phyloP scores from a whole-genome alignment of 805 yeast species.

The Cyberlindnera sargentensis region DNA sequence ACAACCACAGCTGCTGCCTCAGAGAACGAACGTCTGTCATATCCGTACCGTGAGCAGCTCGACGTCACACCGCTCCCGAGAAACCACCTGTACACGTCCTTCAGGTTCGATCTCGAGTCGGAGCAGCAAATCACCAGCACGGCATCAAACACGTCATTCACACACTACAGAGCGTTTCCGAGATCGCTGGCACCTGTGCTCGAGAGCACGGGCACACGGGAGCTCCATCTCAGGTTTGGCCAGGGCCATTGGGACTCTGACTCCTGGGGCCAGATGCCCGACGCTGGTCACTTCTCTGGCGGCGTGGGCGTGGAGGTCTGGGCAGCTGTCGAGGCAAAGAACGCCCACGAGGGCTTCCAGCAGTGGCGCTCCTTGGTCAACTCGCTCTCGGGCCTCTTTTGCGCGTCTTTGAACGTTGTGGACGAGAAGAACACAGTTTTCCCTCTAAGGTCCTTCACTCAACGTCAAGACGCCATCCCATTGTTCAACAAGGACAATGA shows the following conservation, averaged over 20 bases:
- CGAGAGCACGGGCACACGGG: constrained; percentile 57
- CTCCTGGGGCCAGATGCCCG: constrained; percentile 78
- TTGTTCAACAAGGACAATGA: constrained; percentile 28
- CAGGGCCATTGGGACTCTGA: constrained; percentile 96
- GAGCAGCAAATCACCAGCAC: constrained; percentile 26
- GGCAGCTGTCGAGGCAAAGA: constrained; percentile 69
- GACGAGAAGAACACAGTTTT: constrained; percentile 72
- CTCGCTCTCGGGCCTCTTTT: constrained; percentile 81
- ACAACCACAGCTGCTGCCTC: neutral
- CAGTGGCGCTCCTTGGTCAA: constrained; percentile 71
- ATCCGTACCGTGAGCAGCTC: constrained; percentile 55
- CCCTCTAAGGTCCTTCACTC: constrained; percentile 38
- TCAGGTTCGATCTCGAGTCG: constrained; percentile 60
- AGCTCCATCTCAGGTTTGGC: constrained; percentile 77
- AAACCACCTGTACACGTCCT: constrained; percentile 62
- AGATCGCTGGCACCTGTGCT: constrained; percentile 73
- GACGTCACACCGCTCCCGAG: constrained; percentile 65
- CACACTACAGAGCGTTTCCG: constrained; percentile 70
- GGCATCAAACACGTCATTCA: constrained; percentile 16
- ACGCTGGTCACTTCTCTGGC: constrained; percentile 65
- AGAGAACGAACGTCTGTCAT: constrained; percentile 2
- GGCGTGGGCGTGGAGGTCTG: constrained; percentile 95
- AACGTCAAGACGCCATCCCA: constrained; percentile 19
- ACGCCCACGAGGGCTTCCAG: constrained; percentile 44
- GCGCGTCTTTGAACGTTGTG: constrained; percentile 89